Percentiles rank a stretch among this genome's conserved stretches.
Evolutionary conservation across 176 grass and related monocot species (phyloP).

Genomic region (Zea mays): DNA sequence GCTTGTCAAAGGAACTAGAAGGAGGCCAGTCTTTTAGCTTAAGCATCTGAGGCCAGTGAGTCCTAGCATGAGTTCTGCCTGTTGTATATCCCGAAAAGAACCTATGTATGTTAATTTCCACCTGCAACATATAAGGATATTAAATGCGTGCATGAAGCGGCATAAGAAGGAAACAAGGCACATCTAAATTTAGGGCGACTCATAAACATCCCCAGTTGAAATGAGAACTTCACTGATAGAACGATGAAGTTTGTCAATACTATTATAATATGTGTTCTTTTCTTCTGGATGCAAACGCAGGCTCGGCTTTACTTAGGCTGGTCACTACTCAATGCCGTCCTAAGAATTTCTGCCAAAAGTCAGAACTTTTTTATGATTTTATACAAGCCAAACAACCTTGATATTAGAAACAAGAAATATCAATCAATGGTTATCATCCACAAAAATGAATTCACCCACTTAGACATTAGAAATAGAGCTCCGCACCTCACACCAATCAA

Average conservation of each 20-base stretch:
- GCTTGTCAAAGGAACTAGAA: constrained; percentile 68
- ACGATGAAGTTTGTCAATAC: neutral
- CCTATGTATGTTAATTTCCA: constrained; percentile 65
- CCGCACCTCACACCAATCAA: constrained; percentile 80
- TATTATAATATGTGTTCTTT: neutral
- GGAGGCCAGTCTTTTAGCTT: constrained; percentile 82
- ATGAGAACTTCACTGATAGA: neutral
- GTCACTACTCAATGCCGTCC: neutral
- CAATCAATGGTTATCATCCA: neutral
- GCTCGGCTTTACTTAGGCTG: neutral
- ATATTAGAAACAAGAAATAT: constrained; percentile 26
- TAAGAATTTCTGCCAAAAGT: neutral
- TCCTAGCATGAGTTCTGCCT: constrained; percentile 43
- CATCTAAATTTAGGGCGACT: neutral
- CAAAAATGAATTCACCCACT: neutral
- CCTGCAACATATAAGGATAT: constrained; percentile 36
- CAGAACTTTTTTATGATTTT: neutral
- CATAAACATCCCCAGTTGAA: neutral
- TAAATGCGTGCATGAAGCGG: neutral
- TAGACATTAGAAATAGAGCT: constrained; percentile 10
- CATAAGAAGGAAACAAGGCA: constrained; percentile 13
- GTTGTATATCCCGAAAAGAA: constrained; percentile 60
- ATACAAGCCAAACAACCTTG: neutral
- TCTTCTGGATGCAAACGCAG: neutral
- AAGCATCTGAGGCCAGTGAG: constrained; percentile 63